Evolutionary conservation across 257 asterid species (phyloP), one percentile per base, ranked within the genome.

Genomic region (Rehmannia glutinosa): DNA sequence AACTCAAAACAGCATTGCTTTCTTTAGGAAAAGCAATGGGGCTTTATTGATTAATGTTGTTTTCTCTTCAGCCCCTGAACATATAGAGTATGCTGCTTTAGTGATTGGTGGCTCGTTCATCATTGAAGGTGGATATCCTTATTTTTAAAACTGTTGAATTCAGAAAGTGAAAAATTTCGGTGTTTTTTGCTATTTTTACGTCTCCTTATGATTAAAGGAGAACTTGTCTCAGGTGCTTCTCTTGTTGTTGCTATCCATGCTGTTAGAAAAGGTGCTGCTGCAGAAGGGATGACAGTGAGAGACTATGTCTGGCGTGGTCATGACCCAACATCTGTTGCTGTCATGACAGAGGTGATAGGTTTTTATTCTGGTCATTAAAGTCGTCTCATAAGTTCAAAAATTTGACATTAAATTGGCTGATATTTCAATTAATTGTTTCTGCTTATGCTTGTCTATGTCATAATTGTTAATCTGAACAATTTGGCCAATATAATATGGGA

Each of bases 241-340:
- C 96, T 94, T 77, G 6, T 85, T 60, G 99, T 94, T 78, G 99
- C 99, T 32, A 71, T 94, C 73, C 82, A 81, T 70, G 97, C 97
- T 68, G 97, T 94, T 69, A 85, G 84, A 76, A 88, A 85, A 73
- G 96, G 99, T 65, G 99, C 97, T 68, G 96, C 96, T 61, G 92
- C 97, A 30, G 99, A 94, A 87, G 95, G 97, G 74, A 88, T 94
- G 99, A 88, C 56, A 58, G 86, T 94, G 77, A 84, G 90, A 66
- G 99, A 94, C 69, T 94, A 94, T 78, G 81, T 88, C 33, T 94
- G 96, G 97, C 90, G 99, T 64, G 99, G 97, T 73, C 97, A 94
- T 76, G 97, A 91, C 77, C 99, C 97, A 55, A 94, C 99, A 16
- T 74, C 97, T 64, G 97, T 90, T 73, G 99, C 97, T 51, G 99